Percentiles rank a stretch among this genome's conserved stretches.
phyloP scores from a whole-genome alignment of 208 protist genomes.

The Naegleria fowleri region DNA sequence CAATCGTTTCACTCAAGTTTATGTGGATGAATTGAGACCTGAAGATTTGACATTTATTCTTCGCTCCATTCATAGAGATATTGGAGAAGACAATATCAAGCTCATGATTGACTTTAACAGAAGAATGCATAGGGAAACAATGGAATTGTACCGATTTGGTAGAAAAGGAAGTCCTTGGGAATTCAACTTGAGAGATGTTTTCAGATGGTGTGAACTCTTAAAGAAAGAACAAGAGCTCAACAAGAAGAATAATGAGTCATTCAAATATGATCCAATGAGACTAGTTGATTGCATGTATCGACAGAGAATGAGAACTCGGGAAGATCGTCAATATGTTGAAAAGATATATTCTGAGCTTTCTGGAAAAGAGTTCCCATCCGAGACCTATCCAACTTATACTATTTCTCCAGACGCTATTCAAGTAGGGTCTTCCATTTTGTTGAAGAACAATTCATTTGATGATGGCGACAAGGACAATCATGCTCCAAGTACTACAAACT shows the following conservation, averaged over 20 bases:
- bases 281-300: slow-evolving; percentile 62
- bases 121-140: slow-evolving; percentile 73
- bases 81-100: slow-evolving; percentile 59
- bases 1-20: slow-evolving; percentile 98
- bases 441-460: slow-evolving; percentile 22
- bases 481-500: neutral
- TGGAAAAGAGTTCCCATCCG: neutral
- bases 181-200: slow-evolving; percentile 99
- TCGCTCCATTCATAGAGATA: slow-evolving; percentile 58
- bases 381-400: slow-evolving; percentile 37
- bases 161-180: slow-evolving; percentile 48
- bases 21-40: slow-evolving; percentile 74
- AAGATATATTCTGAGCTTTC: slow-evolving; percentile 41
- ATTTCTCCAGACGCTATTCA: slow-evolving; percentile 46
- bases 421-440: slow-evolving; percentile 39
- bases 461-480: neutral
- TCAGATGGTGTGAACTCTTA: slow-evolving; percentile 93
- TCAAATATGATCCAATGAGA: neutral
- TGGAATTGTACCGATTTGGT: slow-evolving; percentile 49
- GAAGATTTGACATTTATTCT: slow-evolving; percentile 76
- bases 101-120: slow-evolving; percentile 91
- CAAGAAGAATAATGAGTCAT: neutral
- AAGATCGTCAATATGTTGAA: slow-evolving; percentile 47
- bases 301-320: slow-evolving; percentile 57
- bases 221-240: slow-evolving; percentile 33